A percentile compares a stretch with the other conserved stretches of the same genome.
These are phyloP conservation scores for Penicillium antarcticum DNA, from an alignment of 495 filamentous ascomycete genomes.

Conservation along the genomic window DNA sequence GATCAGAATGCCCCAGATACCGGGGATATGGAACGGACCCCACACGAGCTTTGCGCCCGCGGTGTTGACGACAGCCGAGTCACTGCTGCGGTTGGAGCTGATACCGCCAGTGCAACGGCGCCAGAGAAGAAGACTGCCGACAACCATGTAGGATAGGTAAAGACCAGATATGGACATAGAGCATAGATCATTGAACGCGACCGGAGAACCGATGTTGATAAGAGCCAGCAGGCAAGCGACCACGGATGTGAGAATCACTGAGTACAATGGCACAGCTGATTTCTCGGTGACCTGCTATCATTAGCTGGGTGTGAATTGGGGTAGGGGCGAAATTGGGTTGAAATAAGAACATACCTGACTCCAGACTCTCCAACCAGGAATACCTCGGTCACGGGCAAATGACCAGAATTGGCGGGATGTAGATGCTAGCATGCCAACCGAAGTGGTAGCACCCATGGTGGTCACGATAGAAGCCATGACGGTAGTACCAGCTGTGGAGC, in stretches of 20 bases:
- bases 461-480: conserved; percentile 45
- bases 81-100: conserved; percentile 11
- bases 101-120: conserved; percentile 40
- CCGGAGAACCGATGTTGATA: conserved; percentile 44
- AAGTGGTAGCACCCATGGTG: conserved; percentile 36
- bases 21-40: conserved; percentile 33
- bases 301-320: conserved; percentile 16
- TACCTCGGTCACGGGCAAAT: conserved; percentile 50
- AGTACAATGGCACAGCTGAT: conserved; percentile 33
- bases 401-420: conserved; percentile 54
- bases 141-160: conserved; percentile 43
- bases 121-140: conserved; percentile 43
- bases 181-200: conserved; percentile 46
- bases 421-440: conserved; percentile 45
- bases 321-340: too few species aligned
- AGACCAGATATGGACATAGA: conserved; percentile 42
- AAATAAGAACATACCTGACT: conserved; percentile 34
- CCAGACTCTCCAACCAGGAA: conserved; percentile 43
- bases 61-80: conserved; percentile 21
- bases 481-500: conserved; percentile 38
- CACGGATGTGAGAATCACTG: conserved; percentile 34
- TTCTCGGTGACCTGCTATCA: conserved; percentile 4
- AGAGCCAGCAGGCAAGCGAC: conserved; percentile 39
- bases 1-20: conserved; percentile 26
- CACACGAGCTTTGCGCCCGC: conserved; percentile 35